Conservation (phyloP, 352 stramenopile species). For the Globisporangium camurandrum region DNA sequence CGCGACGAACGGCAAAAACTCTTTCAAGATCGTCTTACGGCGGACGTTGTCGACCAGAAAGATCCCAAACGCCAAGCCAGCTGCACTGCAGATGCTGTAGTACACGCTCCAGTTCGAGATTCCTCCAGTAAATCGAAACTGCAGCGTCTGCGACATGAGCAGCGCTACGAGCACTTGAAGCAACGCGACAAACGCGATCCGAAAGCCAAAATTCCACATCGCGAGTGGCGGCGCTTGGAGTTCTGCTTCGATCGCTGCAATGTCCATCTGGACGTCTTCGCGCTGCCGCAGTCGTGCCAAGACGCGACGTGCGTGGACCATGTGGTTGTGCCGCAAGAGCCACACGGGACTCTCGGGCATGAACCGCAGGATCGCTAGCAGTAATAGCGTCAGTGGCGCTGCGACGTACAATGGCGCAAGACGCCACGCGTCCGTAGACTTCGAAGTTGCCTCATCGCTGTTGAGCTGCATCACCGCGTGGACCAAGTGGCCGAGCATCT, state of each 20-base stretch:
- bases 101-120: conserved; percentile 54
- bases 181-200: conserved; percentile 43
- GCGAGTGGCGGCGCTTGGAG: conserved; percentile 31
- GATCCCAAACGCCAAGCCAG: conserved; percentile 60
- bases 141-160: conserved; percentile 57
- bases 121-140: conserved; percentile 28
- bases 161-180: conserved; percentile 58
- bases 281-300: conserved; percentile 56
- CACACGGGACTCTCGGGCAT: conserved; percentile 79
- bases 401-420: conserved; percentile 54
- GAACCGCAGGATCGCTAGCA: conserved; percentile 51
- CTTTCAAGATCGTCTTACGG: conserved; percentile 87
- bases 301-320: conserved; percentile 43
- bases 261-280: conserved; percentile 59
- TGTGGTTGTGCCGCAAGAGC: conserved; percentile 44
- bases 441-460: conserved; percentile 21
- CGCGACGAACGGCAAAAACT: conserved; percentile 71
- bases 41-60: conserved; percentile 80
- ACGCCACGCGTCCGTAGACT: conserved; percentile 45
- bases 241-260: conserved; percentile 46
- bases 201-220: conserved; percentile 55
- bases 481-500: conserved; percentile 57
- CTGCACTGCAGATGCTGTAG: conserved; percentile 34
- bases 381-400: conserved; percentile 44
- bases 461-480: conserved; percentile 56